Evolutionary conservation across 768 basidiomycete genomes (phyloP), one percentile per base, ranked within the genome.

Genomic region (Leccinum uliginosum): DNA sequence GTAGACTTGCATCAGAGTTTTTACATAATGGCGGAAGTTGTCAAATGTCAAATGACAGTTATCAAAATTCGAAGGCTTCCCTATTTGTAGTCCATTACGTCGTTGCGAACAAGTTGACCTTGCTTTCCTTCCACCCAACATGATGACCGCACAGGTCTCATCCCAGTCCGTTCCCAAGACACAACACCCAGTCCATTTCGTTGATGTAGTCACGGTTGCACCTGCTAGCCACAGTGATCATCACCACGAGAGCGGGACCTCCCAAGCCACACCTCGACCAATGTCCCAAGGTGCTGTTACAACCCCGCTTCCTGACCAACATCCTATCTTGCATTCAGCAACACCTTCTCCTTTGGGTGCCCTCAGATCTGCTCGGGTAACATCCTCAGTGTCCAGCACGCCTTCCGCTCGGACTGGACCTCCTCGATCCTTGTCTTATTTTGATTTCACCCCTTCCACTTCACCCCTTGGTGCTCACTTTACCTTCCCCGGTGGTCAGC

Each of bases 371-470:
- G 45, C 26, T 40, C 58, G 60, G 52, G 53, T 60, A 35, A 19
- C 53, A 4, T 11, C 54, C 15, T 38, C 61, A 21, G 46, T 61
- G 2, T 70, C 60, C 32, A 61, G 69, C 50, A 84, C 85, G 0
- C 88, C 89, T 24, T 81, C 86, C 6, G 74, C 75, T 50, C 77
- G 88, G 51, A 89, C 87, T 4, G 89, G 88, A 12, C 86, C 87
- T 30, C 89, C 88, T 4, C 79, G 88, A 40, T 87, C 88, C 0
- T 74, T 89, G 26, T 87, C 86, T 3, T 86, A 82, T 65, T 79
- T 48, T 10, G 47, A 80, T 27, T 85, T 85, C 63, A 78, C 83
- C 8, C 71, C 79, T 30, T 75, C 83, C 2, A 71, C 67, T 19
- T 79, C 83, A 1, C 70, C 71, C 8, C 38, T 62, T 11, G 52